Conservation (phyloP, 2,329 filamentous ascomycete genomes). For the Onygenales sp. region DNA sequence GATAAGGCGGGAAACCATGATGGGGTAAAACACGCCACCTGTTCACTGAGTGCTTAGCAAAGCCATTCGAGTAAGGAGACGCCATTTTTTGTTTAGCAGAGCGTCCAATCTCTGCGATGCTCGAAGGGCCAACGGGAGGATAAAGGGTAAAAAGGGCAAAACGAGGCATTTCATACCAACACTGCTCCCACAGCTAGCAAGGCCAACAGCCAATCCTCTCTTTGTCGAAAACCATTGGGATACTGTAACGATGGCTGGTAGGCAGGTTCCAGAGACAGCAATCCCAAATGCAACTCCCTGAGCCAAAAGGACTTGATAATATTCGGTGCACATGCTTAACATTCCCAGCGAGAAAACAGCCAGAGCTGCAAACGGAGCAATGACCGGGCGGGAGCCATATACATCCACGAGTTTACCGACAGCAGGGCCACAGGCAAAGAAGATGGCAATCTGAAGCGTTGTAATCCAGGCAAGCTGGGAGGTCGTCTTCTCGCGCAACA, state of each 20-base stretch:
- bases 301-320: constrained; percentile 36
- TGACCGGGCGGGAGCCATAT: constrained; percentile 1
- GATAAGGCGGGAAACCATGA: constrained; percentile 7
- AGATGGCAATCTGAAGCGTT: constrained; percentile 6
- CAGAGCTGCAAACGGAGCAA: constrained; percentile 3
- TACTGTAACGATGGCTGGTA: constrained; percentile 48
- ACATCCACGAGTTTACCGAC: constrained; percentile 7
- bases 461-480: constrained; percentile 7
- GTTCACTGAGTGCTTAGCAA: not conserved
- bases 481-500: constrained; percentile 1
- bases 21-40: constrained; percentile 10
- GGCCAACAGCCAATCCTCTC: constrained; percentile 43
- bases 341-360: constrained; percentile 13
- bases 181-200: constrained; percentile 42
- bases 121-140: no score
- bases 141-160: not conserved
- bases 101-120: no score
- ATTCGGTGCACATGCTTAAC: constrained; percentile 30
- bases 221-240: constrained; percentile 49
- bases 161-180: constrained; percentile 1
- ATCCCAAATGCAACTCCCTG: constrained; percentile 36
- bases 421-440: constrained; percentile 4
- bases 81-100: not conserved
- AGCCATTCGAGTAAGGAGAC: not conserved
- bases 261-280: constrained; percentile 49